A percentile compares a stretch with the other conserved stretches of the same genome.
These are phyloP conservation scores for Cunninghamia lanceolata DNA, from an alignment of 75 land plant genomes.

Conservation along the genomic window DNA sequence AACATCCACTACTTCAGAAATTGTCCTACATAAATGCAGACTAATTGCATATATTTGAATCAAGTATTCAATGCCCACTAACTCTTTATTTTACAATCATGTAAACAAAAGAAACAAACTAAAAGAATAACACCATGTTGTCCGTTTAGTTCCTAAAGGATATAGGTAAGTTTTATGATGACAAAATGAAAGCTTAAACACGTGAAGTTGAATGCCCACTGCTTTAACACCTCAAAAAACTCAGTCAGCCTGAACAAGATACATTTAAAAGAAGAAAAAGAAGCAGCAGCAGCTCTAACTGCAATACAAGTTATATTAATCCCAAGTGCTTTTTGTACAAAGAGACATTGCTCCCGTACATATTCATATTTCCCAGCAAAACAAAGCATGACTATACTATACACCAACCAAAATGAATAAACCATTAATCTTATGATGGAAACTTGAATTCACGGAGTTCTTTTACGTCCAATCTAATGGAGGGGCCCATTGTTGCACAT, in stretches of 20 bases:
- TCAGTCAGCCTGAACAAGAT: not conserved
- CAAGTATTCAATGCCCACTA: not conserved
- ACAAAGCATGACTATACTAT: not conserved
- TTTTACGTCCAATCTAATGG: slow-evolving; percentile 64
- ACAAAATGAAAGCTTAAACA: not conserved
- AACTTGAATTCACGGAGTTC: slow-evolving; percentile 86
- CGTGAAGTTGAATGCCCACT: not conserved
- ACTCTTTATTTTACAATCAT: not conserved
- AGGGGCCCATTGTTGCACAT: slow-evolving; percentile 98
- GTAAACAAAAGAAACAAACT: not conserved
- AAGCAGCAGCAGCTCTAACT: not conserved
- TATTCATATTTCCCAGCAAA: not conserved
- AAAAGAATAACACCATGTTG: not conserved
- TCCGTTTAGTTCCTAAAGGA: not conserved
- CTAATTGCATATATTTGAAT: not conserved
- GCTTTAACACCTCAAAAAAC: not conserved
- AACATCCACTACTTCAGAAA: not conserved
- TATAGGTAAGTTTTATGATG: not conserved
- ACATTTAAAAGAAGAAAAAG: not conserved
- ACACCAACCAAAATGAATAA: slow-evolving; percentile 5
- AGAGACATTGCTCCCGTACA: not conserved
- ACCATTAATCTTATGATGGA: not conserved
- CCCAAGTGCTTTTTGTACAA: not conserved
- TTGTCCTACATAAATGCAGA: not conserved
- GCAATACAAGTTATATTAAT: not conserved